These are phyloP conservation scores for Colletotrichum sp. DNA, from an alignment of 2,329 filamentous ascomycete species.

Conservation along the genomic window DNA sequence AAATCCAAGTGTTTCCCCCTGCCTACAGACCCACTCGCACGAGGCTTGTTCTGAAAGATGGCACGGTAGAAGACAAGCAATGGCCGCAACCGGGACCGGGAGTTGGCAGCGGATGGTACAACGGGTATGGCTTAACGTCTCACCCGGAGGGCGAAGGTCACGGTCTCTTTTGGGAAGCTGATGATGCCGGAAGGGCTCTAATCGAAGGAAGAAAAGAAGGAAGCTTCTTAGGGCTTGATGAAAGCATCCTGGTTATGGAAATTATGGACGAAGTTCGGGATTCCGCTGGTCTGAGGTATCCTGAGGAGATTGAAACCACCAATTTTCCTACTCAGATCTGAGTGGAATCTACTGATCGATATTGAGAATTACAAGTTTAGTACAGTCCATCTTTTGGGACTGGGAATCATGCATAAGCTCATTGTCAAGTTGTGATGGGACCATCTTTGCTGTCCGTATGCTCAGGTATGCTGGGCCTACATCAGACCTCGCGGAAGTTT, in stretches of 20 bases:
- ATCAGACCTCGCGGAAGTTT: neutral
- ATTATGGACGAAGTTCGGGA: slow-evolving; percentile 50
- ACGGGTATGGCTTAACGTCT: neutral
- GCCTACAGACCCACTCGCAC: slow-evolving; percentile 74
- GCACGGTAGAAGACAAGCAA: slow-evolving; percentile 53
- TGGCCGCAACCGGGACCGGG: slow-evolving; percentile 35
- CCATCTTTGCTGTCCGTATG: neutral
- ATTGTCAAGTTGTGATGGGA: neutral
- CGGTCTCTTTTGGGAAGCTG: slow-evolving; percentile 90
- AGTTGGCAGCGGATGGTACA: neutral
- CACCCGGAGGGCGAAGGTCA: slow-evolving; percentile 59
- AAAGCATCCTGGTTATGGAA: slow-evolving; percentile 88
- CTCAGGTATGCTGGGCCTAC: neutral
- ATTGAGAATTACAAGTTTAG: neutral
- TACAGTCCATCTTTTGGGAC: neutral
- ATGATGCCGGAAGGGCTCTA: slow-evolving; percentile 77
- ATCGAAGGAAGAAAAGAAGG: slow-evolving; percentile 81
- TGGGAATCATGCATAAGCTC: neutral
- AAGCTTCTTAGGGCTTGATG: slow-evolving; percentile 70
- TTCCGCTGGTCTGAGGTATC: neutral
- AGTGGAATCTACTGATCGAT: neutral
- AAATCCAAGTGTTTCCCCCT: slow-evolving; percentile 79
- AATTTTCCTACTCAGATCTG: neutral
- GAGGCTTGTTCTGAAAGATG: slow-evolving; percentile 61
- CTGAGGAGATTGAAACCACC: neutral